Evolutionary conservation across 441 rosid species (phyloP), one percentile per base, ranked within the genome.

Genomic region (Theobroma grandiflorum): DNA sequence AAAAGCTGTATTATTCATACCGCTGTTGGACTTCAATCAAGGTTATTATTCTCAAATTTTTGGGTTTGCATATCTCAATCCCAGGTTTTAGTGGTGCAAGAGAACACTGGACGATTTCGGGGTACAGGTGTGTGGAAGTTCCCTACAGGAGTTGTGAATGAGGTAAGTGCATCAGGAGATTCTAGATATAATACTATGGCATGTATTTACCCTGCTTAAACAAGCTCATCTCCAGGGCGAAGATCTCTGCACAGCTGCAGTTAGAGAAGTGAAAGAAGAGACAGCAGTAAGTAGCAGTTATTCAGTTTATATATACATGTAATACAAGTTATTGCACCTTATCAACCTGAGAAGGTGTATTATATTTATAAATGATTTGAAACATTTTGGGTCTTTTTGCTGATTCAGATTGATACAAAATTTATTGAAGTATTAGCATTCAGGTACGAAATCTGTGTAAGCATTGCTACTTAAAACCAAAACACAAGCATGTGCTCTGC

Each of bases 91-190:
- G 96, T 94, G 22, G 94, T 94, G 78, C 97, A 92, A 85, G 98
- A 95, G 80, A 95, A 90, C 79, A 83, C 40, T 4, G 95, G 98
- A 76, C 82, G 78, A 26, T 80, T 89, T 66, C 80, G 38, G 67
- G 94, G 96, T 50, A 83, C 49, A 47, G 93, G 97, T 50, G 47
- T 90, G 22, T 92, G 97, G 98, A 94, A 92, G 91, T 84, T 94
- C 81, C 98, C 98, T 63, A 91, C 99, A 6, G 97, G 98, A 69
- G 91, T 84, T 67, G 95, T 91, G n/a, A 88, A 95, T 16, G 90
- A 91, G 97, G 98, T 87, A 72, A 6, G 42, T 53, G 52, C 35
- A 50, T 43, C 58, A 26, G 49, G 73, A 10, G 50, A n/a, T 16
- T 12, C 35, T 4, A 16, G 16, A 72, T 72, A 47, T 75, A 20